These are phyloP conservation scores for Mycosphaerelloides madeirae DNA, from an alignment of 2,329 filamentous ascomycete species.

Conservation along the genomic window DNA sequence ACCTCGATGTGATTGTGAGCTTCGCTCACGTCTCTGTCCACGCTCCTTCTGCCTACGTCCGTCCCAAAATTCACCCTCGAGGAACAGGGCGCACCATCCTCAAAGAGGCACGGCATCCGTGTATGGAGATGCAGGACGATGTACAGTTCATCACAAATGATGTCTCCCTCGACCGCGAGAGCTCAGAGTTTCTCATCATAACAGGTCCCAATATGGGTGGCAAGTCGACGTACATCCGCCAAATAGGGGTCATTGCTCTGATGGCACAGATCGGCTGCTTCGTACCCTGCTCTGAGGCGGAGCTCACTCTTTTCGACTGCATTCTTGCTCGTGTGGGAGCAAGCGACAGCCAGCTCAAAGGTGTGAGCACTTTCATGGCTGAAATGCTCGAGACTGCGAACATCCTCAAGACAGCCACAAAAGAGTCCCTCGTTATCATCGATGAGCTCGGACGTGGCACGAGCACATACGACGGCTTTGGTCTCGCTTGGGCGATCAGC, in stretches of 20 bases:
- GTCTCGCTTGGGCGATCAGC: slow-evolving; percentile 97
- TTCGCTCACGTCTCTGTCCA: slow-evolving; percentile 92
- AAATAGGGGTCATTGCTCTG: slow-evolving; percentile 91
- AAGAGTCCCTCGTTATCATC: slow-evolving; percentile 95
- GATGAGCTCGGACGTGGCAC: slow-evolving; percentile 95
- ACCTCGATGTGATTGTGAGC: slow-evolving; percentile 90
- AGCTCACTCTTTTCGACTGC: slow-evolving; percentile 92
- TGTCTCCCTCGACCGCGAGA: slow-evolving; percentile 70
- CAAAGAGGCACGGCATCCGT: slow-evolving; percentile 92
- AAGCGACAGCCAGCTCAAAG: slow-evolving; percentile 93
- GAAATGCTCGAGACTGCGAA: slow-evolving; percentile 99
- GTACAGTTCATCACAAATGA: slow-evolving; percentile 99
- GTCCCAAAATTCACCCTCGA: slow-evolving; percentile 83
- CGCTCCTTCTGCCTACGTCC: slow-evolving; percentile 84
- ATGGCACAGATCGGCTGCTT: slow-evolving; percentile 98
- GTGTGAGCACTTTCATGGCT: slow-evolving; percentile 98
- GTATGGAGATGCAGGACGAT: slow-evolving; percentile 98
- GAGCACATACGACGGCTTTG: slow-evolving; percentile 96
- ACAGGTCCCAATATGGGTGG: slow-evolving; percentile 99
- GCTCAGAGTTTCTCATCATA: slow-evolving; percentile 90
- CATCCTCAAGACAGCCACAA: slow-evolving; percentile 93
- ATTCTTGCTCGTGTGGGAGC: slow-evolving; percentile 95
- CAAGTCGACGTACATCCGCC: slow-evolving; percentile 96
- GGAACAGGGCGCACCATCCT: slow-evolving; percentile 84
- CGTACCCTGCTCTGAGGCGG: slow-evolving; percentile 83